Percentiles rank a stretch among this genome's conserved stretches.
Evolutionary conservation across 176 grass and related monocot species (phyloP).

Genomic region (Cymbopogon citratus): DNA sequence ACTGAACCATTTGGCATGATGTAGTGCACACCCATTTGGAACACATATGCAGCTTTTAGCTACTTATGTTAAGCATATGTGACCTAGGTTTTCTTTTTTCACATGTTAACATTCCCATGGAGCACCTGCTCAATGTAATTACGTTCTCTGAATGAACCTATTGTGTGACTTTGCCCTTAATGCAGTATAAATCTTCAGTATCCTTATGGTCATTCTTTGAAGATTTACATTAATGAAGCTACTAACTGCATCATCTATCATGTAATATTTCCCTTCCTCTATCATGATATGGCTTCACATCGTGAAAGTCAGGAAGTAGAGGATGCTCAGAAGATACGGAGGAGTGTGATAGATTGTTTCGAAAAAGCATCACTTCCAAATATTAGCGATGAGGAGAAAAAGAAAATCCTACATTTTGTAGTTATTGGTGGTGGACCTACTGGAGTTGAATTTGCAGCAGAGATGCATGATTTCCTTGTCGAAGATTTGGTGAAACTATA

Average conservation of each 20-base stretch:
- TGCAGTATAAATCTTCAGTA: neutral
- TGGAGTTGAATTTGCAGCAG: slow-evolving; percentile 96
- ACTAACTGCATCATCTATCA: neutral
- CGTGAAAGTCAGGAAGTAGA: slow-evolving; percentile 72
- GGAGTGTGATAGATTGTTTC: slow-evolving; percentile 76
- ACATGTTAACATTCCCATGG: slow-evolving; percentile 1
- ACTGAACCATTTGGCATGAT: neutral
- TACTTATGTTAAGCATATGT: slow-evolving; percentile 1
- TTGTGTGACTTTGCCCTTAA: neutral
- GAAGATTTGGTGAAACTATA: slow-evolving; percentile 94
- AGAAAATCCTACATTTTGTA: slow-evolving; percentile 77
- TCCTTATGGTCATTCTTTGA: neutral
- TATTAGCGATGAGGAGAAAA: slow-evolving; percentile 71
- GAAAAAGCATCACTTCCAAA: slow-evolving; percentile 75
- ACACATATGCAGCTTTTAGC: neutral
- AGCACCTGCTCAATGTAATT: neutral
- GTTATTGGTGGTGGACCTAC: slow-evolving; percentile 94
- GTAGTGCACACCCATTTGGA: neutral
- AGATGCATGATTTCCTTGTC: slow-evolving; percentile 86
- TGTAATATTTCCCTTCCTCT: neutral
- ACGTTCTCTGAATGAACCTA: neutral
- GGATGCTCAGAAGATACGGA: slow-evolving; percentile 83
- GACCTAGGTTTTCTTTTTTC: neutral
- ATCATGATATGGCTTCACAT: slow-evolving; percentile 14
- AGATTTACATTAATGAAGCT: slow-evolving; percentile 16